phyloP scores from a whole-genome alignment of 1,139 yeast genomes.

The Pichia cactophila region DNA sequence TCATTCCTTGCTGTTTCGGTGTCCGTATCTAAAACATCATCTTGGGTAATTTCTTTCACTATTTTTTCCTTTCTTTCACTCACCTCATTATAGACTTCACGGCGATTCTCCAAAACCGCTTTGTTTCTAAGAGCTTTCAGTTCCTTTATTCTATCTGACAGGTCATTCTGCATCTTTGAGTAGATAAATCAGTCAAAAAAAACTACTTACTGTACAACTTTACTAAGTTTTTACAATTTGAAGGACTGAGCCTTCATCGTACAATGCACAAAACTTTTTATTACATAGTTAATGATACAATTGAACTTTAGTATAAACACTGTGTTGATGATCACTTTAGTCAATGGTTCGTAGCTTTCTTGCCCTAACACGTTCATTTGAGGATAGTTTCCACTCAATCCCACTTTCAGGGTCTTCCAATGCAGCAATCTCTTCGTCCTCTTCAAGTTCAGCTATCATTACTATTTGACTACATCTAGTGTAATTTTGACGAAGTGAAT shows the following conservation, averaged over 20 bases:
- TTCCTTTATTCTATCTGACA: slow-evolving; percentile 2
- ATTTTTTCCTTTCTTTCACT: slow-evolving; percentile 3
- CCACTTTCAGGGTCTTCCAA: slow-evolving; percentile 24
- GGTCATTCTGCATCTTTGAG: background rate
- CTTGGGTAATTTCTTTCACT: background rate
- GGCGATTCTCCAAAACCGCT: slow-evolving; percentile 9
- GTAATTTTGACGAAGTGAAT: slow-evolving; percentile 69
- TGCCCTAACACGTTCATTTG: slow-evolving; percentile 60
- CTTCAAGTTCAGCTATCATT: slow-evolving; percentile 75
- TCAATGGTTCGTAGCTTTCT: slow-evolving; percentile 30
- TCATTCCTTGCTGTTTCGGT: slow-evolving; percentile 31
- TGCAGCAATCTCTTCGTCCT: slow-evolving; percentile 46
- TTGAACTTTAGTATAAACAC: no score
- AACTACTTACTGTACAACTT: no score
- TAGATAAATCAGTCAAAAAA: no score
- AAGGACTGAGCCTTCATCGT: no score
- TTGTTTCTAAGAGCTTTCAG: slow-evolving; percentile 6
- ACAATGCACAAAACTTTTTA: no score
- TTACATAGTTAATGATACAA: no score
- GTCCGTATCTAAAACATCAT: slow-evolving; percentile 27
- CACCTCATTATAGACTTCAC: slow-evolving; percentile 13
- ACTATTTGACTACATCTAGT: slow-evolving; percentile 77
- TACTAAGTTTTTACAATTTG: no score
- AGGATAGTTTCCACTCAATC: slow-evolving; percentile 67
- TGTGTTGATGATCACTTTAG: background rate